Conservation (phyloP, 768 basidiomycete genomes). For the Baorangia bicolor region DNA sequence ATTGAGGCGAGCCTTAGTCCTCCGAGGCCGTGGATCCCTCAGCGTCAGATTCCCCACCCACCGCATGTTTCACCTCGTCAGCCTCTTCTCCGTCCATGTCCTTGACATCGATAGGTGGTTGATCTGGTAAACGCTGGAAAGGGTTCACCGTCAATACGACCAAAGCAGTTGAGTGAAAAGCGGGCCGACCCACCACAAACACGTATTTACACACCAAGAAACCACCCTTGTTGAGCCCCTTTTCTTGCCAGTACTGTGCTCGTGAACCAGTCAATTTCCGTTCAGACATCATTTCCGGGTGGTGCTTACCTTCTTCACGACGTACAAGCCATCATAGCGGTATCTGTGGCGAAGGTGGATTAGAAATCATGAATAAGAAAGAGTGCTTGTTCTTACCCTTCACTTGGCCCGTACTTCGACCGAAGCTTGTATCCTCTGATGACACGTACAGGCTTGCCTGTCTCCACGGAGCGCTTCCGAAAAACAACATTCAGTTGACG, state of each 20-base stretch:
- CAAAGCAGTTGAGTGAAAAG: neutral
- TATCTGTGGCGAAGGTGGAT: constrained; percentile 47
- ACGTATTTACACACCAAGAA: constrained; percentile 84
- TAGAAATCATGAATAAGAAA: neutral
- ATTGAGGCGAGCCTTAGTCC: neutral
- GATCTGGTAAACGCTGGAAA: constrained; percentile 26
- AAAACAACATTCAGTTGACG: neutral
- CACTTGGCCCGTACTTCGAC: constrained; percentile 72
- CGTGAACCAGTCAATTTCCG: neutral
- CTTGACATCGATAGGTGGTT: constrained; percentile 26
- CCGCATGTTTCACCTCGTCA: neutral
- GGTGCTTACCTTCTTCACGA: constrained; percentile 60
- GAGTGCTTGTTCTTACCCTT: constrained; percentile 51
- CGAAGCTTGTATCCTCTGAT: constrained; percentile 71
- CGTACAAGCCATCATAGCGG: constrained; percentile 88
- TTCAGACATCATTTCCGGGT: neutral
- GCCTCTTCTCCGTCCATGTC: constrained; percentile 6
- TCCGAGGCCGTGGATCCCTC: constrained; percentile 1
- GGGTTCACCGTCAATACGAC: neutral
- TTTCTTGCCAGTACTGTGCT: constrained; percentile 68
- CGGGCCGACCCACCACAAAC: constrained; percentile 57
- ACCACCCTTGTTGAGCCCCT: constrained; percentile 65
- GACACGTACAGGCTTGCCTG: constrained; percentile 80
- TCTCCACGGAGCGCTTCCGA: constrained; percentile 69
- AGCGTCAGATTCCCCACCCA: neutral